Evolutionary conservation across 192 early-diverging fungal species (phyloP).

Genomic region (Spizellomyces punctatus): DNA sequence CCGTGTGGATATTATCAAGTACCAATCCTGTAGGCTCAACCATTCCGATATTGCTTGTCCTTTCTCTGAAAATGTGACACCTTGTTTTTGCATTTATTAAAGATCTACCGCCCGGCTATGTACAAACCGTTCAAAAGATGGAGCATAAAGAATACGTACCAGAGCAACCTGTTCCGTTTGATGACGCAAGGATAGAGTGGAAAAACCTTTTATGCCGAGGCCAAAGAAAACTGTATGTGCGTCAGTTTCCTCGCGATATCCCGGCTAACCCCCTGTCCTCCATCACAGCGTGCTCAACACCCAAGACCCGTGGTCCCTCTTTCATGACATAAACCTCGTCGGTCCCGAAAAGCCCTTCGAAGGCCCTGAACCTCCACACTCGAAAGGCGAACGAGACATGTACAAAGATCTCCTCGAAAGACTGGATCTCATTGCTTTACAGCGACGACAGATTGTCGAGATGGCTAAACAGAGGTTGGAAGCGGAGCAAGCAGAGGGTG

Average conservation of each 20-base stretch:
- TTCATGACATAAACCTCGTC: conserved; percentile 28
- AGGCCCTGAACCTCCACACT: not conserved
- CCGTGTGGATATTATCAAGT: conserved; percentile 45
- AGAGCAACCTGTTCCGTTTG: conserved; percentile 46
- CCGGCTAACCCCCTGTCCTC: not conserved
- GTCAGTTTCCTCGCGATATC: not conserved
- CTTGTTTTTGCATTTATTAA: not conserved
- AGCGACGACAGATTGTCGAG: conserved; percentile 20
- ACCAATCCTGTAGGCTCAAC: conserved; percentile 21
- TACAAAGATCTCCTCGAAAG: conserved; percentile 9
- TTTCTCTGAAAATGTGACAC: conserved; percentile 2
- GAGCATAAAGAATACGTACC: not conserved
- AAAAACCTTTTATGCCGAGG: conserved; percentile 7
- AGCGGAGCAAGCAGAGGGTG: conserved; percentile 20
- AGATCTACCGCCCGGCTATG: conserved; percentile 41
- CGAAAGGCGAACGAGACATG: not conserved
- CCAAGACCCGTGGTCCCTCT: conserved; percentile 18
- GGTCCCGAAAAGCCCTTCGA: conserved; percentile 10
- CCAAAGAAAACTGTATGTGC: conserved; percentile 7
- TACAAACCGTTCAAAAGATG: conserved; percentile 29
- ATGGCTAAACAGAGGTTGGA: conserved; percentile 12
- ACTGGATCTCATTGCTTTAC: conserved; percentile 5
- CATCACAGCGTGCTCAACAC: not conserved
- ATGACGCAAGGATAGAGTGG: conserved; percentile 39
- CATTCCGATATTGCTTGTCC: not conserved